Percentiles rank a stretch among this genome's conserved stretches.
Evolutionary conservation across 352 stramenopile genomes (phyloP).

Genomic region (Globisporangium camurandrum): DNA sequence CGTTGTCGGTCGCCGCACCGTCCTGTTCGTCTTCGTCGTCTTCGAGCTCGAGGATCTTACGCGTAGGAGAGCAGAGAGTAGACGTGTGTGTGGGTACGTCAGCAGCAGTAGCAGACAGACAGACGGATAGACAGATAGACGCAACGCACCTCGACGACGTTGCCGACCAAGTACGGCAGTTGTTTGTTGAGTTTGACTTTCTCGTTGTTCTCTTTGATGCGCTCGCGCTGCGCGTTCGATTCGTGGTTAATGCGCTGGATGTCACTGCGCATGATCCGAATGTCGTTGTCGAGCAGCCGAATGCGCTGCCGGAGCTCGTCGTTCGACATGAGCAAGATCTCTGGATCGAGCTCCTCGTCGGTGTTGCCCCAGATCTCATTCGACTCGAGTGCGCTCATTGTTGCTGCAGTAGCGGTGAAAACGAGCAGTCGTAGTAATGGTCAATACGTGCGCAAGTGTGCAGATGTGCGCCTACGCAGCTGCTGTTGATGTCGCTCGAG

Average conservation of each 20-base stretch:
- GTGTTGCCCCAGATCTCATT: conserved; percentile 48
- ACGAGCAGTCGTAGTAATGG: not conserved
- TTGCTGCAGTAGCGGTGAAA: not conserved
- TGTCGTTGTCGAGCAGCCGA: conserved; percentile 94
- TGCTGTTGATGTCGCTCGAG: no score
- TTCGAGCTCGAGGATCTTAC: conserved; percentile 62
- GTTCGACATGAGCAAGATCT: conserved; percentile 93
- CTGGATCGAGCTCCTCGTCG: conserved; percentile 67
- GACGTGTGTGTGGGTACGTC: no score
- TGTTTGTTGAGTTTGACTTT: conserved; percentile 99
- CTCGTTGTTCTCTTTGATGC: conserved; percentile 98
- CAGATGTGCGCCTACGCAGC: not conserved
- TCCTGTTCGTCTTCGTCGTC: conserved; percentile 94
- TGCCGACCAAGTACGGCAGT: conserved; percentile 98
- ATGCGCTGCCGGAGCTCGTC: conserved; percentile 95
- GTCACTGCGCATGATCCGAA: conserved; percentile 96
- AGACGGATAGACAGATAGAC: not conserved
- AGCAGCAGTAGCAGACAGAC: not conserved
- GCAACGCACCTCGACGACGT: conserved; percentile 92
- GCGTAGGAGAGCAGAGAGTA: no score
- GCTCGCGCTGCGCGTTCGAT: conserved; percentile 87
- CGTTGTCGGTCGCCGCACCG: conserved; percentile 88
- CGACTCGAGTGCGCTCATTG: conserved; percentile 59
- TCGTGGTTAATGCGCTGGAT: conserved; percentile 97
- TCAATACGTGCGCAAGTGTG: not conserved